A percentile compares a stretch with the other conserved stretches of the same genome.
Evolutionary conservation across 768 basidiomycete species (phyloP).

Genomic region (Xerocomellus amylosporus): DNA sequence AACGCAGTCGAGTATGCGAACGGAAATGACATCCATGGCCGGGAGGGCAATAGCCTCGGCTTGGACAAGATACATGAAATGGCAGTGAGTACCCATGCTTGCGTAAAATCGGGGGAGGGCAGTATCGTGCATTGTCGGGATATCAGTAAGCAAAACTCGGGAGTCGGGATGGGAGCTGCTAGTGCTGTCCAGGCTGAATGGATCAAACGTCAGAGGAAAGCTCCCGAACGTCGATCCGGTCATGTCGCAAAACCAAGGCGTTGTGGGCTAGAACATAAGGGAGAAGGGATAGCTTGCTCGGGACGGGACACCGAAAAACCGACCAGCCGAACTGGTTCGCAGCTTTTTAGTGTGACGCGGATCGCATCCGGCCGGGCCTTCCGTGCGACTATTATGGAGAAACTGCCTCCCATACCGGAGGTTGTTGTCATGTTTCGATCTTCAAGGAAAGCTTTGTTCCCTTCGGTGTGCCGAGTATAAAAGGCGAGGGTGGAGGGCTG

Average conservation of each 20-base stretch:
- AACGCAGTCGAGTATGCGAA: constrained; percentile 3
- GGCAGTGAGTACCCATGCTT: constrained; percentile 2
- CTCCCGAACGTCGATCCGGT: constrained; percentile 22
- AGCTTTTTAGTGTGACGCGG: constrained; percentile 13
- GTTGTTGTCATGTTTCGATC: constrained; percentile 12
- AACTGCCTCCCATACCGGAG: constrained; percentile 10
- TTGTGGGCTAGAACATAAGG: not conserved
- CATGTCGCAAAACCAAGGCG: constrained; percentile 15
- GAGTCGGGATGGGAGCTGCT: not conserved
- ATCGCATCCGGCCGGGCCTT: constrained; percentile 12
- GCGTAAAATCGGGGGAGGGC: not conserved
- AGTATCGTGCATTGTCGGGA: not conserved
- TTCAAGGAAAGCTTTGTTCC: constrained; percentile 9
- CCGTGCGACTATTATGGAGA: constrained; percentile 6
- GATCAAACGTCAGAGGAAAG: not conserved
- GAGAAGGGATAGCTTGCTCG: not conserved
- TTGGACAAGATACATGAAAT: not conserved
- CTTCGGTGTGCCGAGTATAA: constrained; percentile 18
- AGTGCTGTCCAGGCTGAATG: not conserved
- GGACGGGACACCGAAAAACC: constrained; percentile 5
- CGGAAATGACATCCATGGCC: constrained; percentile 17
- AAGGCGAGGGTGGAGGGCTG: constrained; percentile 9
- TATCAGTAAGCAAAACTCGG: not conserved
- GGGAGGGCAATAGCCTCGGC: constrained; percentile 1
- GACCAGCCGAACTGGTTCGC: constrained; percentile 23